These are phyloP conservation scores for Capsicum rhomboideum DNA, from an alignment of 257 asterid genomes.

Conservation along the genomic window DNA sequence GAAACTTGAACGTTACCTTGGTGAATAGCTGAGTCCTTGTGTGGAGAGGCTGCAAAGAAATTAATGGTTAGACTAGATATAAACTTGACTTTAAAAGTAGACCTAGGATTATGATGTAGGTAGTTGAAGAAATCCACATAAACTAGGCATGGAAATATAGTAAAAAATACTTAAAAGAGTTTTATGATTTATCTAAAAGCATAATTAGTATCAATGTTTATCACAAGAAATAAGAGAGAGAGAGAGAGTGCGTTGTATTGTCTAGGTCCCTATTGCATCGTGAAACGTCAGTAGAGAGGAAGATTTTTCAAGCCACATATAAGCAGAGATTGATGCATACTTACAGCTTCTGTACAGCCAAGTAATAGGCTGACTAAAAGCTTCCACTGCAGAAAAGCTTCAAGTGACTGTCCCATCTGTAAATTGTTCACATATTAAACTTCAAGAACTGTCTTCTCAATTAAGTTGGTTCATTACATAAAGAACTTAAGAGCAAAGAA, in stretches of 20 bases:
- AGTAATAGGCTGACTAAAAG: conserved; percentile 60
- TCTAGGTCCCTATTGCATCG: neutral
- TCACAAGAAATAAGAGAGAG: neutral
- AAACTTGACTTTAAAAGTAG: neutral
- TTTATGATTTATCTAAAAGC: neutral
- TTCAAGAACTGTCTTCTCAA: conserved; percentile 6
- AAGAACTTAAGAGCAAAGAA: neutral
- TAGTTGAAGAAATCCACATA: neutral
- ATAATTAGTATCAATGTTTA: neutral
- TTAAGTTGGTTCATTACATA: neutral
- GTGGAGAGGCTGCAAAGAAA: conserved; percentile 65
- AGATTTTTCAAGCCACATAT: neutral
- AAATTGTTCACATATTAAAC: conserved; percentile 4
- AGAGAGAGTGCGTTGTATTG: neutral
- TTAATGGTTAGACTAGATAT: neutral
- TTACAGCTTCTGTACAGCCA: conserved; percentile 89
- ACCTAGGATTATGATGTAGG: neutral
- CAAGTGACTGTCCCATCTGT: conserved; percentile 99
- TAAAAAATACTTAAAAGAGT: neutral
- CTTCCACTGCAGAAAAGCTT: conserved; percentile 94
- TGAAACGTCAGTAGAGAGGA: neutral
- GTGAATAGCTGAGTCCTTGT: conserved; percentile 71
- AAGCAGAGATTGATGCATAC: conserved; percentile 17
- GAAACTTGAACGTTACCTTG: conserved; percentile 52
- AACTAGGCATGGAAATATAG: neutral